Conservation (phyloP, 148 eudicot species). For the Agrostemma githago region DNA sequence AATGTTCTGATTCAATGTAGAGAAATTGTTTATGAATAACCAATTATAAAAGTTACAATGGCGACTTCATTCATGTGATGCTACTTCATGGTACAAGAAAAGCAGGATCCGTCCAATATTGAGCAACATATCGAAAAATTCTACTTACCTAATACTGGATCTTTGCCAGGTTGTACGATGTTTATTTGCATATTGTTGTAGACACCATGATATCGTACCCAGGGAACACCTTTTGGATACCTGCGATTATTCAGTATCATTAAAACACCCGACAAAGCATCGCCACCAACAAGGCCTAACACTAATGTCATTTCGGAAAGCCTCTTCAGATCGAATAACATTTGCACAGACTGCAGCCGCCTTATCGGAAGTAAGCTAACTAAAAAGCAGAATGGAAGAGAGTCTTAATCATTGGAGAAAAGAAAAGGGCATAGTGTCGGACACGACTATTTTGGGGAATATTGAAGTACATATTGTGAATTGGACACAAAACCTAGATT, state of each 20-base stretch:
- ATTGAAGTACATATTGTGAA: too few relatives aligned
- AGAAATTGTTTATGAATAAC: too few relatives aligned
- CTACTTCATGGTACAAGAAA: too few relatives aligned
- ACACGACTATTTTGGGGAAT: too few relatives aligned
- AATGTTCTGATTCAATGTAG: too few relatives aligned
- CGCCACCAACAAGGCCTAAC: neutral
- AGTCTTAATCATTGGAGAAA: neutral
- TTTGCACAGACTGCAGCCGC: neutral
- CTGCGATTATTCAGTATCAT: conserved; percentile 32
- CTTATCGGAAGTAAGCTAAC: neutral
- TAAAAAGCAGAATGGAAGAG: neutral
- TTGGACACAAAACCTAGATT: too few relatives aligned
- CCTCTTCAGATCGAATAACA: neutral
- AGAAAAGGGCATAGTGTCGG: neutral
- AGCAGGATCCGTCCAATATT: too few relatives aligned
- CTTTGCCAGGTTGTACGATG: conserved; percentile 88
- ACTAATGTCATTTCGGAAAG: neutral
- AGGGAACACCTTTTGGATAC: conserved; percentile 83
- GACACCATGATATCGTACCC: conserved; percentile 77
- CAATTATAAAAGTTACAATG: too few relatives aligned
- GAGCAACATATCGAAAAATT: conserved; percentile 11
- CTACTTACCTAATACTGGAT: conserved; percentile 55
- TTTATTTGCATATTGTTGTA: conserved; percentile 71
- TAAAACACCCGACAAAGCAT: too few relatives aligned
- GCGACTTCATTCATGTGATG: too few relatives aligned